Percentiles rank a stretch among this genome's conserved stretches.
phyloP scores from a whole-genome alignment of 2,329 filamentous ascomycete species.

The Tolypocladium album region DNA sequence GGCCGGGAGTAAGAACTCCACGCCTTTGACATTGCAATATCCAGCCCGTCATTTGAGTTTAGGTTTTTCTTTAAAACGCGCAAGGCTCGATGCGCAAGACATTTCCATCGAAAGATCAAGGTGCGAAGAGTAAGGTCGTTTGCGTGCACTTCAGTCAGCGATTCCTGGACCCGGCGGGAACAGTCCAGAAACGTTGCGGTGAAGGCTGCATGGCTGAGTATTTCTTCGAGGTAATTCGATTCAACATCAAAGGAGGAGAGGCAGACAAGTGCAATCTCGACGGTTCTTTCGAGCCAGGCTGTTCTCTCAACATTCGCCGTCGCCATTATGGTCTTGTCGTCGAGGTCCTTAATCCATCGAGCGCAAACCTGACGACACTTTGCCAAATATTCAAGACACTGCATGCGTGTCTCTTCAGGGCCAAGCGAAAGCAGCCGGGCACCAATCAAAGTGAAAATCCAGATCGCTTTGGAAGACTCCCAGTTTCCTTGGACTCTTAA shows the following conservation, averaged over 20 bases:
- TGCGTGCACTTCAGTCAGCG: background rate
- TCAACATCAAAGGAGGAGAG: slow-evolving; percentile 3
- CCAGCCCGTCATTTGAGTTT: background rate
- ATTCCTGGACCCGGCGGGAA: background rate
- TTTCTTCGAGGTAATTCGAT: background rate
- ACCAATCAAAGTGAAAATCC: background rate
- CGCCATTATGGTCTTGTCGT: background rate
- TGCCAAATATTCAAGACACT: background rate
- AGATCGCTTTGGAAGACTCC: background rate
- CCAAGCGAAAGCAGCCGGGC: background rate
- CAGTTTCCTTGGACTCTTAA: background rate
- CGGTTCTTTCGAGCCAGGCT: background rate
- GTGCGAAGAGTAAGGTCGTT: background rate
- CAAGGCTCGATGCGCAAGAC: background rate
- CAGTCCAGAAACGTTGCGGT: background rate
- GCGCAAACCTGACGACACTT: background rate
- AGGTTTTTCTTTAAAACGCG: background rate
- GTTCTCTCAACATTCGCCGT: background rate
- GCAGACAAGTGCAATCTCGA: slow-evolving; percentile 3
- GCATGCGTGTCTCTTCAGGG: background rate
- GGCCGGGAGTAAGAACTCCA: background rate
- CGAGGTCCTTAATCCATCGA: background rate
- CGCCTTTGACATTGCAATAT: background rate
- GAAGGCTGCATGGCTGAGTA: background rate
- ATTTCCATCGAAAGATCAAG: background rate